phyloP scores from a whole-genome alignment of 768 basidiomycete genomes.

The Grammothele lineata region DNA sequence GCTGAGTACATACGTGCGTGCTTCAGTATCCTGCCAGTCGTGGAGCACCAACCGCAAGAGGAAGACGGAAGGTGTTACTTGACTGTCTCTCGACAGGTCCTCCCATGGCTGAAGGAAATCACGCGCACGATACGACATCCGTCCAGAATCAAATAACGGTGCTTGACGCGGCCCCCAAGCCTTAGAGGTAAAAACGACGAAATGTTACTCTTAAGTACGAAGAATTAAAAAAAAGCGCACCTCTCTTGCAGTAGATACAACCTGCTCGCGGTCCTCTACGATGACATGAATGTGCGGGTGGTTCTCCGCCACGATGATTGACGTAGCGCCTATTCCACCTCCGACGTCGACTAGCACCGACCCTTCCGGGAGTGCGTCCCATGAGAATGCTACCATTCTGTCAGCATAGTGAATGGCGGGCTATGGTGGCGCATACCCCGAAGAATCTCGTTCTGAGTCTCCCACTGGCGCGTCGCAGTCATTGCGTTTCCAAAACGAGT shows the following conservation, averaged over 20 bases:
- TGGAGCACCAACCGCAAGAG: slow-evolving; percentile 69
- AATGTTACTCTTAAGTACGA: too few relatives aligned
- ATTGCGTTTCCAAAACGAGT: too few relatives aligned
- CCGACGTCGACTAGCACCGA: slow-evolving; percentile 64
- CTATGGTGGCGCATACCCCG: neutral
- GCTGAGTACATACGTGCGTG: slow-evolving; percentile 1
- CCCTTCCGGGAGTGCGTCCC: slow-evolving; percentile 44
- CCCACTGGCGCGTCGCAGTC: too few relatives aligned
- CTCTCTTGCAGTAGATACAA: slow-evolving; percentile 42
- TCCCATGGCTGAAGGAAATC: slow-evolving; percentile 13
- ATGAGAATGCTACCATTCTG: slow-evolving; percentile 56
- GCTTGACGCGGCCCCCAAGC: slow-evolving; percentile 8
- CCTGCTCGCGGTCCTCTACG: slow-evolving; percentile 57
- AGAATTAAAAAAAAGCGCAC: slow-evolving; percentile 6
- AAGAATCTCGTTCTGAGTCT: slow-evolving; percentile 10
- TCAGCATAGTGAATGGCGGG: too few relatives aligned
- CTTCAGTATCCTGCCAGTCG: slow-evolving; percentile 47
- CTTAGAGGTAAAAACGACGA: slow-evolving; percentile 6
- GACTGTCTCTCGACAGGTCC: slow-evolving; percentile 34
- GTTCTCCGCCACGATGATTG: slow-evolving; percentile 38
- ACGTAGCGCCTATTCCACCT: slow-evolving; percentile 59
- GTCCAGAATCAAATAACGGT: slow-evolving; percentile 8
- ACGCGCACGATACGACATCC: slow-evolving; percentile 10
- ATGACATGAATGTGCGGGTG: slow-evolving; percentile 43
- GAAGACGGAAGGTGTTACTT: slow-evolving; percentile 38